Evolutionary conservation across 257 asterid species (phyloP).

Genomic region (Fraxinus pennsylvanica): DNA sequence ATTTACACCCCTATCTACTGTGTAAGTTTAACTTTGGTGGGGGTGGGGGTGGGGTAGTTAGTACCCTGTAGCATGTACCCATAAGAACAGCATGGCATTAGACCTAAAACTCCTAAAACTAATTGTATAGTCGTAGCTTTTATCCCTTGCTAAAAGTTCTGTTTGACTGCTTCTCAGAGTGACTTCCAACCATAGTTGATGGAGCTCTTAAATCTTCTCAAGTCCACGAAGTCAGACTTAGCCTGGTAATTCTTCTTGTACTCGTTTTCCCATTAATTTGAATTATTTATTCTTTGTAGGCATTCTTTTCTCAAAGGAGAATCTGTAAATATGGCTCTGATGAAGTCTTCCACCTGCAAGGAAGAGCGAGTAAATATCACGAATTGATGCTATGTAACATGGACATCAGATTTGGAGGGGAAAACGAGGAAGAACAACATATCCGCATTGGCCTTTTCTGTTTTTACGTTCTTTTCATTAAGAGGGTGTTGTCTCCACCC

Average conservation of each 20-base stretch:
- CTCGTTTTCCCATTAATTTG: conserved; percentile 18
- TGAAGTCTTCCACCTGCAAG: conserved; percentile 80
- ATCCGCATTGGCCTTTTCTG: background rate
- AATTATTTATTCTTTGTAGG: conserved; percentile 62
- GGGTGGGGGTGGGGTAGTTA: no score
- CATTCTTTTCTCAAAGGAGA: conserved; percentile 89
- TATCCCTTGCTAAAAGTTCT: background rate
- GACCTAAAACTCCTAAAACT: no score
- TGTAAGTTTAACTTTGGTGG: background rate
- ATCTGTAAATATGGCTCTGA: conserved; percentile 85
- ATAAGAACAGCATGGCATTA: no score
- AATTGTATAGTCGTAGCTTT: no score
- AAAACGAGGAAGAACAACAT: background rate
- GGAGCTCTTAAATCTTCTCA: conserved; percentile 12
- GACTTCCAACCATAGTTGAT: background rate
- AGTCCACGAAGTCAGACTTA: background rate
- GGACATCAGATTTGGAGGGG: background rate
- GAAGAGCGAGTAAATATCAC: conserved; percentile 9
- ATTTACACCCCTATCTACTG: background rate
- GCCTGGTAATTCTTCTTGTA: background rate
- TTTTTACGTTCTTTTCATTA: no score
- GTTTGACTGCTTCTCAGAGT: background rate
- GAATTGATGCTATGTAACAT: background rate
- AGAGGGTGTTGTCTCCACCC: no score
- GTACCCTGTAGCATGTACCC: no score